Evolutionary conservation across 2,329 filamentous ascomycete genomes (phyloP).

Genomic region (Rugonectria rugulosa): DNA sequence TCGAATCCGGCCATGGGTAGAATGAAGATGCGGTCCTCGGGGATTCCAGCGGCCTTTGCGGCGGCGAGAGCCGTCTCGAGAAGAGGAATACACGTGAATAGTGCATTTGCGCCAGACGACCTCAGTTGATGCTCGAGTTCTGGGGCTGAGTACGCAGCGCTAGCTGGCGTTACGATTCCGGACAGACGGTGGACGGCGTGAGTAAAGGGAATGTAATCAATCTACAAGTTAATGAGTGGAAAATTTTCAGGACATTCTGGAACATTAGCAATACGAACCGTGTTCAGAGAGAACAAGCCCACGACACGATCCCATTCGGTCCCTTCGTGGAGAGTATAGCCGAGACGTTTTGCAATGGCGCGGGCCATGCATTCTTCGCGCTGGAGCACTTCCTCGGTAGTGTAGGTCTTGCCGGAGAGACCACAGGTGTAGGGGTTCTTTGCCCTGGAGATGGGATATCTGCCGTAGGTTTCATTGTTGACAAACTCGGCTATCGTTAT

Average conservation of each 20-base stretch:
- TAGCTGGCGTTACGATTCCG: constrained; percentile 78
- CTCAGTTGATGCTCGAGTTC: constrained; percentile 78
- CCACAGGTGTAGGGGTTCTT: constrained; percentile 80
- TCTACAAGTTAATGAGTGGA: constrained; percentile 49
- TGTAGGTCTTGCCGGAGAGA: constrained; percentile 72
- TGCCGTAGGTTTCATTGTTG: constrained; percentile 74
- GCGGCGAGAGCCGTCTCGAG: constrained; percentile 70
- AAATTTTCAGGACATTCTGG: no score
- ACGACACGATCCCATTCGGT: constrained; percentile 85
- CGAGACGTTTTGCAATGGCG: constrained; percentile 73
- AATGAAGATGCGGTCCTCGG: constrained; percentile 71
- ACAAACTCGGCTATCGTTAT: constrained; percentile 81
- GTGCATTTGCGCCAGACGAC: constrained; percentile 70
- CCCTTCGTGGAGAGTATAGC: constrained; percentile 73
- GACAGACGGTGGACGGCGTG: constrained; percentile 79
- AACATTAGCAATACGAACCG: constrained; percentile 56
- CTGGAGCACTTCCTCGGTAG: constrained; percentile 67
- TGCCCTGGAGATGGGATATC: constrained; percentile 68
- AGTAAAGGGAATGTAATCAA: constrained; percentile 76
- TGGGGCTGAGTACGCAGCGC: constrained; percentile 73
- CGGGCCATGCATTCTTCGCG: constrained; percentile 73
- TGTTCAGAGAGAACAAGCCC: constrained; percentile 81
- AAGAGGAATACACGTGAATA: constrained; percentile 76
- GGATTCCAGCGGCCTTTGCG: constrained; percentile 68
- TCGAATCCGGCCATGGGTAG: constrained; percentile 70